These are phyloP conservation scores for Amphirosellinia nigrospora DNA, from an alignment of 495 filamentous ascomycete species.

Conservation along the genomic window DNA sequence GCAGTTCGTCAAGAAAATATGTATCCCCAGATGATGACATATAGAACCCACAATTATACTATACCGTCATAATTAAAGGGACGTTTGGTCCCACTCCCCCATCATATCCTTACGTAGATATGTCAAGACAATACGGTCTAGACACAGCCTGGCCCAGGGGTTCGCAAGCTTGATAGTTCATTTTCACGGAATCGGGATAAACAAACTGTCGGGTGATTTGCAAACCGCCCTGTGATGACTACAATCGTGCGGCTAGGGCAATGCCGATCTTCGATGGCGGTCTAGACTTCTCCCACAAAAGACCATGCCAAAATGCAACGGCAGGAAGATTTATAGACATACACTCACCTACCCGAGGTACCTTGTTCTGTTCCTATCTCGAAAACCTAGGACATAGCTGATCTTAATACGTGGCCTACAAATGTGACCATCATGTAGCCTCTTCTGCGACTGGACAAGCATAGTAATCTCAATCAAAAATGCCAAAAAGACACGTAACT, in stretches of 20 bases:
- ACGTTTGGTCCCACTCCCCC: background rate
- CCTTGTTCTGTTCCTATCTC: background rate
- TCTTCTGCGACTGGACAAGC: background rate
- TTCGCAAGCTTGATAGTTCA: background rate
- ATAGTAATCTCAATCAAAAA: background rate
- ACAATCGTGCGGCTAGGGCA: background rate
- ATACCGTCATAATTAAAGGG: constrained; percentile 1
- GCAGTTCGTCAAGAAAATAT: background rate
- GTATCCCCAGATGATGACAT: background rate
- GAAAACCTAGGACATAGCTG: too few species aligned
- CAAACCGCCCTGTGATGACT: background rate
- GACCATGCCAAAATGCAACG: background rate
- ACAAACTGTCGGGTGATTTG: background rate
- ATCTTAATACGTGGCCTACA: background rate
- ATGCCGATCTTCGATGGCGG: constrained; percentile 6
- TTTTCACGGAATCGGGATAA: background rate
- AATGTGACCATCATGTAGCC: background rate
- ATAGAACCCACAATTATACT: background rate
- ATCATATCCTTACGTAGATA: background rate
- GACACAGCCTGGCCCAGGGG: background rate
- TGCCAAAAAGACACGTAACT: background rate
- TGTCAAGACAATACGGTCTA: background rate
- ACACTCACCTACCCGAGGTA: background rate
- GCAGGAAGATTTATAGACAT: background rate
- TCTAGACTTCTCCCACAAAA: background rate